phyloP scores from a whole-genome alignment of 148 eudicot genomes.

The Persicaria tinctoria region DNA sequence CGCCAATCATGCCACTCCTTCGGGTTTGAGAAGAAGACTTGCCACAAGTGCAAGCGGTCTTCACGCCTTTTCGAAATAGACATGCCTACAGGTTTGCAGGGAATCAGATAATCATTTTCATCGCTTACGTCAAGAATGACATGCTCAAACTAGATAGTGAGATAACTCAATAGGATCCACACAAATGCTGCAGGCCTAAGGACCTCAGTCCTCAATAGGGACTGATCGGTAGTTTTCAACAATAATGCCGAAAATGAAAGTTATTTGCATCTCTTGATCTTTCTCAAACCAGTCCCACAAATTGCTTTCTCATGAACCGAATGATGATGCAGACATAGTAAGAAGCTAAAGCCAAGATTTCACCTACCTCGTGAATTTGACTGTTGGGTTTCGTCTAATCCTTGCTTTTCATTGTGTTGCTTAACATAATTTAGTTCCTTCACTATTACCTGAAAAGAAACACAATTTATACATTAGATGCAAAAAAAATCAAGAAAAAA shows the following conservation, averaged over 20 bases:
- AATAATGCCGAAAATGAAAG: background rate
- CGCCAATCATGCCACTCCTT: constrained; percentile 58
- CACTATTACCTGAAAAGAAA: constrained; percentile 37
- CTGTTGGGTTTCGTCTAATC: constrained; percentile 10
- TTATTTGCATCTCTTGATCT: background rate
- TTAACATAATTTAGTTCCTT: constrained; percentile 50
- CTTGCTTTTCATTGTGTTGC: constrained; percentile 22
- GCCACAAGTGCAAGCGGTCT: constrained; percentile 52
- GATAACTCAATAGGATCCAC: background rate
- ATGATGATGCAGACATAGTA: background rate
- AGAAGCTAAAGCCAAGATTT: background rate
- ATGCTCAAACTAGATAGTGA: background rate
- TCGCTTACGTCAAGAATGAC: background rate
- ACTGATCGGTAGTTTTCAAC: background rate
- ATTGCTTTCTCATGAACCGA: background rate
- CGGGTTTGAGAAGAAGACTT: constrained; percentile 57
- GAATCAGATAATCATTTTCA: background rate
- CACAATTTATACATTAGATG: background rate
- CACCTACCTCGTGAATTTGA: constrained; percentile 23
- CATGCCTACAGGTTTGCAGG: constrained; percentile 17
- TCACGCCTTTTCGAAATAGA: constrained; percentile 23
- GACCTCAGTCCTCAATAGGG: background rate
- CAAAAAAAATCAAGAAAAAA: background rate
- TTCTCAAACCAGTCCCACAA: background rate
- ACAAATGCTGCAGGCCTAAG: background rate